Evolutionary conservation across 495 filamentous ascomycete species (phyloP).

Genomic region (Rusavskia elegans): DNA sequence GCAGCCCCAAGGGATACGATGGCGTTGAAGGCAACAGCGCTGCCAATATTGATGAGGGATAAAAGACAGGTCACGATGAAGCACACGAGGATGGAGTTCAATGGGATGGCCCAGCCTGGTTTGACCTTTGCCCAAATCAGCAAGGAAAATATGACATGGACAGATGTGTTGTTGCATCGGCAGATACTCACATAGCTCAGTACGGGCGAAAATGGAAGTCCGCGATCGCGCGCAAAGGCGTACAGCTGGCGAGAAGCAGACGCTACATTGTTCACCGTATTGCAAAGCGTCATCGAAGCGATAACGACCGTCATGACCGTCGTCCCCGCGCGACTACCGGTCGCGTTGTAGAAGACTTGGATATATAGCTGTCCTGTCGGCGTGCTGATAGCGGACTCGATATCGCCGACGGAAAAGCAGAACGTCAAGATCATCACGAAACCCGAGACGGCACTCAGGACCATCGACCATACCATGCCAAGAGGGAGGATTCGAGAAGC

Average conservation of each 20-base stretch:
- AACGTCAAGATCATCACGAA: conserved; percentile 30
- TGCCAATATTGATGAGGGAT: no score
- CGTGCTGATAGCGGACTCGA: conserved; percentile 20
- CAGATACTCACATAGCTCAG: no score
- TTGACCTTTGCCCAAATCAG: no score
- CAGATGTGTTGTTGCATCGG: no score
- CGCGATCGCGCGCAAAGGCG: conserved; percentile 32
- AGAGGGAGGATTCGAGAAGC: conserved; percentile 34
- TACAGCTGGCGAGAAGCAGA: conserved; percentile 28
- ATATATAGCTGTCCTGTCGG: conserved; percentile 32
- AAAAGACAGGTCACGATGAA: no score
- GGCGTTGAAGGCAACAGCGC: no score
- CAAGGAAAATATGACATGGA: no score
- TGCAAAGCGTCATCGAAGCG: conserved; percentile 21
- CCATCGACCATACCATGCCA: conserved; percentile 38
- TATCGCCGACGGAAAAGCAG: conserved; percentile 36
- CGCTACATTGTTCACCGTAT: conserved; percentile 11
- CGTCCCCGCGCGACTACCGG: conserved; percentile 24
- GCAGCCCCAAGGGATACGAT: no score
- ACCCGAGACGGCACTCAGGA: conserved; percentile 32
- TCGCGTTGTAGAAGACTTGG: conserved; percentile 33
- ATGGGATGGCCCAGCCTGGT: no score
- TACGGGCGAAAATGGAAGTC: conserved; percentile 26
- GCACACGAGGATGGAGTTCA: no score
- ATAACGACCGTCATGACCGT: conserved; percentile 27